Percentiles rank a stretch among this genome's conserved stretches.
Conservation (phyloP, 805 yeast genomes). For the Starmera amethionina region DNA sequence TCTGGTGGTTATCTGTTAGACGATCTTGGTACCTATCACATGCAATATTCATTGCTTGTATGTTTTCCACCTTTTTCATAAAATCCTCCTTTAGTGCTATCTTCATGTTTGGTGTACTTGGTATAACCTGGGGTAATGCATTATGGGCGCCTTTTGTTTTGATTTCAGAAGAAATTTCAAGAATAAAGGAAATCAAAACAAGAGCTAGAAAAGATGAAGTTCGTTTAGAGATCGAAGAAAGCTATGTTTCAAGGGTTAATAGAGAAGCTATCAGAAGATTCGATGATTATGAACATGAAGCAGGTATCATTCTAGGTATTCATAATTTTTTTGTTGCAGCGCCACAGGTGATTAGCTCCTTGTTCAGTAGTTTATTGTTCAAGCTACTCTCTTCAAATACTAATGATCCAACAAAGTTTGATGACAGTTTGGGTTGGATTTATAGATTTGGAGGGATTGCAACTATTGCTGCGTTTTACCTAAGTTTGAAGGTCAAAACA, state of each 20-base stretch:
- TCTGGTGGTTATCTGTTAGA: slow-evolving; percentile 23
- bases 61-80: slow-evolving; percentile 37
- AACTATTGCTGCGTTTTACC: slow-evolving; percentile 33
- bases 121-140: slow-evolving; percentile 57
- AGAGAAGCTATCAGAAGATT: slow-evolving; percentile 20
- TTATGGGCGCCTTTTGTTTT: slow-evolving; percentile 60
- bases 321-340: slow-evolving; percentile 50
- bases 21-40: slow-evolving; percentile 44
- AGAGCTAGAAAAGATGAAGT: slow-evolving; percentile 6
- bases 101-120: slow-evolving; percentile 39
- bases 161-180: slow-evolving; percentile 46
- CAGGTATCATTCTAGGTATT: slow-evolving; percentile 46
- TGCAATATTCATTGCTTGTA: slow-evolving; percentile 36
- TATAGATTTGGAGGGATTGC: slow-evolving; percentile 46
- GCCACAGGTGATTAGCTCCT: slow-evolving; percentile 45
- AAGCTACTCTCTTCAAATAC: slow-evolving; percentile 21
- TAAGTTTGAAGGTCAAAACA: slow-evolving; percentile 33
- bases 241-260: not conserved
- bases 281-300: slow-evolving; percentile 38
- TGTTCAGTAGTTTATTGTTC: slow-evolving; percentile 38
- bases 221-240: not conserved
- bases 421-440: slow-evolving; percentile 44
- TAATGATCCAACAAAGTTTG: slow-evolving; percentile 20
- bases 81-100: slow-evolving; percentile 32
- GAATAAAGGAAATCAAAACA: slow-evolving; percentile 38